Base-by-base conservation (phyloP, 805 yeast species). In the Schwanniomyces polymorphus region DNA sequence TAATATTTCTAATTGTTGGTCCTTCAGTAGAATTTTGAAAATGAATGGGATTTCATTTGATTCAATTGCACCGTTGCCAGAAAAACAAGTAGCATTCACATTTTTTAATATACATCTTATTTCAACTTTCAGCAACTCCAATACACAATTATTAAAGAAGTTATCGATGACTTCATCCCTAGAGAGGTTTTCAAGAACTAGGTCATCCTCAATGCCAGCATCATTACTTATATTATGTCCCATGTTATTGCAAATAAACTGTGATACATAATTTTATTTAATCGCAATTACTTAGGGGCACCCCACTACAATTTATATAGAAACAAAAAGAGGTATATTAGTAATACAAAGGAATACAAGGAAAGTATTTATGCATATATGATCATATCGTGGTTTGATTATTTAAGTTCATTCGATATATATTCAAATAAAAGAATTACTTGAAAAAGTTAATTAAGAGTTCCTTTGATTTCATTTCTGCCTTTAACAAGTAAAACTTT, bases 391-490 rank as follows among this genome's bases (percentile, higher is more conserved):
- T 31, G 10, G 18, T 3, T 9, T 5, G 18, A 31, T 11, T 3
- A 28, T 11, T 3, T 28, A 28, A 28, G 3, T 28, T 28, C 6
- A 28, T 11, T 21, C 21, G 27, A 21, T 21, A 21, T 21, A 21
- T 21, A 21, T 21, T 21, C 23, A 21, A 5, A 33, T 12, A 8
- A 17, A 25, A 11, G 8, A 17, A 21, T 41, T 43, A 45, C 37
- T 39, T 51, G 35, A 70, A 63, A 18, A 54, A 52, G 23, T 60
- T 61, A 14, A 55, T 47, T 38, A 71, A 57, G 12, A 53, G 41
- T 12, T 61, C 65, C 49, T 64, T 65, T n/a, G 75, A 57, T 44
- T 57, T 58, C 43, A 60, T 54, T 48, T 72, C 77, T 29, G 64
- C 51, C 26, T 63, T 65, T 51, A 58, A 59, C 3, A 65, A 46